A percentile compares a stretch with the other conserved stretches of the same genome.
phyloP scores from a whole-genome alignment of 202 grass and related monocot species.

The Panicum virgatum region DNA sequence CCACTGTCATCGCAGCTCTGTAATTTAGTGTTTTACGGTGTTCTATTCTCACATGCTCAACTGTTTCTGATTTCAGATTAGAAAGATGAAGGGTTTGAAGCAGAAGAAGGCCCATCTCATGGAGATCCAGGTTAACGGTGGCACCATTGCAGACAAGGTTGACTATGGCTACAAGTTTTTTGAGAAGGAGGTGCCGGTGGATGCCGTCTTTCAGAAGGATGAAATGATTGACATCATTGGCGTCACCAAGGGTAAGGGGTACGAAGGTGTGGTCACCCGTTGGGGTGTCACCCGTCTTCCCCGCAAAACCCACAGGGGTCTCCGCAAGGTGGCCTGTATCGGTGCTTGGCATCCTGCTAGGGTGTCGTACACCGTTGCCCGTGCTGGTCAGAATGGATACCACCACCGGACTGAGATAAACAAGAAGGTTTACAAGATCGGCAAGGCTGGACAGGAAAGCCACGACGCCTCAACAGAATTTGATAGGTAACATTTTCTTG shows the following conservation, averaged over 20 bases:
- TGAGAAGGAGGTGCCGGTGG: slow-evolving; percentile 81
- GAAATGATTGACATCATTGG: slow-evolving; percentile 92
- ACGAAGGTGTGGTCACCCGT: slow-evolving; percentile 90
- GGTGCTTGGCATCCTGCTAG: slow-evolving; percentile 95
- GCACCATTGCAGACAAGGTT: slow-evolving; percentile 79
- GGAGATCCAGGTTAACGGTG: slow-evolving; percentile 91
- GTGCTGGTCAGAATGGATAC: slow-evolving; percentile 91
- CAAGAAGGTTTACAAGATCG: slow-evolving; percentile 92
- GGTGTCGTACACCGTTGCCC: slow-evolving; percentile 89
- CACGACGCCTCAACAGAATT: slow-evolving; percentile 74
- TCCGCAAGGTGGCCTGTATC: slow-evolving; percentile 96
- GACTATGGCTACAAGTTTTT: slow-evolving; percentile 80
- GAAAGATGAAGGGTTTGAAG: slow-evolving; percentile 95
- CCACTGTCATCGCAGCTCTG: background rate
- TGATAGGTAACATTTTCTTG: slow-evolving; percentile 50
- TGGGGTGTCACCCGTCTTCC: slow-evolving; percentile 95
- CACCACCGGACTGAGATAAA: slow-evolving; percentile 93
- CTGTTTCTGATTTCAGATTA: slow-evolving; percentile 56
- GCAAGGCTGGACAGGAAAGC: slow-evolving; percentile 66
- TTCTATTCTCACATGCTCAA: background rate
- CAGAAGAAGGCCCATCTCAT: slow-evolving; percentile 96
- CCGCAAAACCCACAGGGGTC: slow-evolving; percentile 93
- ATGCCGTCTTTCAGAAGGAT: slow-evolving; percentile 83
- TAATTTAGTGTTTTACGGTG: background rate
- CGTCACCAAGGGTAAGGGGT: slow-evolving; percentile 94